These are phyloP conservation scores for Chamaecyparis obtusa DNA, from an alignment of 75 land plant species.

Conservation along the genomic window DNA sequence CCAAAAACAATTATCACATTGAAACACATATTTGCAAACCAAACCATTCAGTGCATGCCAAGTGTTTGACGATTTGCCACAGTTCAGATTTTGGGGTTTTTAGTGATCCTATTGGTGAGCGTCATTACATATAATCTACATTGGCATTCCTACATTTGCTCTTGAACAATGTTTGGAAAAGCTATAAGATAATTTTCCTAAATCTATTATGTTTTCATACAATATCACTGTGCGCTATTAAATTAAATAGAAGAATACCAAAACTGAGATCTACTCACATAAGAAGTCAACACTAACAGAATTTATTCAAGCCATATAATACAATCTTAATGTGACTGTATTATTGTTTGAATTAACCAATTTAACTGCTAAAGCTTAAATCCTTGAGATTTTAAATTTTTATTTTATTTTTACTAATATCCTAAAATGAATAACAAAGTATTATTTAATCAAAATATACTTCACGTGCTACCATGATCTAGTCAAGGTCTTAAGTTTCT, in stretches of 20 bases:
- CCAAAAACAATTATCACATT: no score
- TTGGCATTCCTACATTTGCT: no score
- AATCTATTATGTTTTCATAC: background rate
- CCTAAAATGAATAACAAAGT: background rate
- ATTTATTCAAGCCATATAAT: background rate
- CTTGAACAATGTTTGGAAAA: background rate
- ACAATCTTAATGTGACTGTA: background rate
- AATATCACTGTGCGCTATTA: background rate
- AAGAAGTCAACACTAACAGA: background rate
- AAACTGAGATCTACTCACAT: background rate
- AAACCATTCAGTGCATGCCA: no score
- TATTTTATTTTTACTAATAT: background rate
- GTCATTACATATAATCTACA: no score
- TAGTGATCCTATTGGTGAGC: no score
- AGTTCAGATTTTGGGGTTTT: no score
- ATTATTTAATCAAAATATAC: no score
- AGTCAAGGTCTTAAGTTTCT: no score
- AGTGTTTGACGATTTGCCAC: no score
- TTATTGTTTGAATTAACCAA: background rate
- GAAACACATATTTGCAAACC: no score
- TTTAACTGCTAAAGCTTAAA: background rate
- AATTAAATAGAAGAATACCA: background rate
- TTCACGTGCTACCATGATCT: background rate
- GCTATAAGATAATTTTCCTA: background rate
- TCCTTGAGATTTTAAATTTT: background rate